phyloP scores from a whole-genome alignment of 2,329 filamentous ascomycete genomes.

The Pseudocercospora macadamiae region DNA sequence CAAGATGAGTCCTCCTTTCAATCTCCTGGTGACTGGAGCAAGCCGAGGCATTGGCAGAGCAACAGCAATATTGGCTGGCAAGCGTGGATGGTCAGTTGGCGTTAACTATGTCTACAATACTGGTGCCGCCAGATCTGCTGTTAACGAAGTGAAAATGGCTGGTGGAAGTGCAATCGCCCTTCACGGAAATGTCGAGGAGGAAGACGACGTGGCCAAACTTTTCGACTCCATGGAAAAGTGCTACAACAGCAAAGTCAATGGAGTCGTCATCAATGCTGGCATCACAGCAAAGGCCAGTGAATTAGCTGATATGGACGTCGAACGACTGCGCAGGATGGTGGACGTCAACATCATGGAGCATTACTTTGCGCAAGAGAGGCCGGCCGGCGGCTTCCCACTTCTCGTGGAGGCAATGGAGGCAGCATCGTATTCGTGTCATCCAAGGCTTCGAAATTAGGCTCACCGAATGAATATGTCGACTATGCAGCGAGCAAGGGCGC shows the following conservation, averaged over 20 bases:
- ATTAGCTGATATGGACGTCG: conserved; percentile 30
- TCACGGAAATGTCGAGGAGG: conserved; percentile 29
- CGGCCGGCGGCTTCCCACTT: conserved; percentile 26
- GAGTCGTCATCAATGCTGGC: conserved; percentile 35
- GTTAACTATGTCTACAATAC: conserved; percentile 31
- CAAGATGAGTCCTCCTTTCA: conserved; percentile 13
- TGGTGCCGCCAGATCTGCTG: conserved; percentile 24
- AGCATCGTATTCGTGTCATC: conserved; percentile 36
- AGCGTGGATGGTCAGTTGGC: conserved; percentile 32
- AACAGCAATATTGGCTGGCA: conserved; percentile 29
- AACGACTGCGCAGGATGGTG: conserved; percentile 28
- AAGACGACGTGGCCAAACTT: conserved; percentile 28
- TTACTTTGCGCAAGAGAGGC: conserved; percentile 36
- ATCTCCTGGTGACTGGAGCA: conserved; percentile 32
- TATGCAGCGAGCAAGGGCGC: conserved; percentile 36
- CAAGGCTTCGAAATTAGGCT: conserved; percentile 31
- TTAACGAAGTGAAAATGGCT: conserved; percentile 25
- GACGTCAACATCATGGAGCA: conserved; percentile 33
- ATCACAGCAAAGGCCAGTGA: conserved; percentile 29
- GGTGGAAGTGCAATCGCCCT: conserved; percentile 26
- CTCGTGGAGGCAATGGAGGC: conserved; percentile 11
- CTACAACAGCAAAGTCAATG: conserved; percentile 26
- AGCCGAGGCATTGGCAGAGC: conserved; percentile 32
- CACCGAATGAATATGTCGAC: conserved; percentile 33
- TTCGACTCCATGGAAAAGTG: conserved; percentile 29